These are phyloP conservation scores for Reticulascus tulasneorum DNA, from an alignment of 2,329 filamentous ascomycete genomes.

Conservation along the genomic window DNA sequence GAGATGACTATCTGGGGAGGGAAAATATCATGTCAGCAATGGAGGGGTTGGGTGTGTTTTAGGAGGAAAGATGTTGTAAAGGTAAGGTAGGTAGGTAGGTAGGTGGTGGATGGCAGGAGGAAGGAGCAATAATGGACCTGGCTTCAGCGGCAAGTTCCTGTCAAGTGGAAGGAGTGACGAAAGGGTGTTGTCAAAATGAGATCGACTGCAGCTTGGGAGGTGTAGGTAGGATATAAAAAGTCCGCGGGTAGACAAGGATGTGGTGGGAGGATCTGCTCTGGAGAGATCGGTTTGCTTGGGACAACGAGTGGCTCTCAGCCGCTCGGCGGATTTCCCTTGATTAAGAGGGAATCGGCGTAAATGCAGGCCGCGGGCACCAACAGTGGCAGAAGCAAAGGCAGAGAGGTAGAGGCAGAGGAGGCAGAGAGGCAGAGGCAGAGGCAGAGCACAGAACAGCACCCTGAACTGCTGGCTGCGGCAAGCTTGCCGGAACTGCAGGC, in stretches of 20 bases:
- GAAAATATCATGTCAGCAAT: constrained; percentile 12
- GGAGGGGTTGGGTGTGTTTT: constrained; percentile 1
- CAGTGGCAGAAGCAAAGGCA: too few relatives aligned
- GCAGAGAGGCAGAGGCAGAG: too few relatives aligned
- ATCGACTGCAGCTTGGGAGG: neutral
- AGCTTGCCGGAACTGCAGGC: neutral
- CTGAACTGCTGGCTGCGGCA: neutral
- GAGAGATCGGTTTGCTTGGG: constrained; percentile 1
- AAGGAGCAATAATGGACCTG: too few relatives aligned
- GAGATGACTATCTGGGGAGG: constrained; percentile 24
- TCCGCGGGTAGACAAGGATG: constrained; percentile 2
- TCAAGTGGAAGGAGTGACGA: too few relatives aligned
- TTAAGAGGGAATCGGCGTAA: too few relatives aligned
- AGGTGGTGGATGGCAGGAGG: neutral
- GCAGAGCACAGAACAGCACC: too few relatives aligned
- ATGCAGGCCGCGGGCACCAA: too few relatives aligned
- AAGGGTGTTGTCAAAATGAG: constrained; percentile 2
- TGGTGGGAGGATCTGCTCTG: constrained; percentile 2
- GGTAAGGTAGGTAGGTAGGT: neutral
- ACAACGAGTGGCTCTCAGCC: too few relatives aligned
- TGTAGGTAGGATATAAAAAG: constrained; percentile 3
- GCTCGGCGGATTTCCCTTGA: too few relatives aligned
- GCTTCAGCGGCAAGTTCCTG: too few relatives aligned
- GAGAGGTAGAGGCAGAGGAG: too few relatives aligned
- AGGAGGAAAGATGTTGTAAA: neutral